A percentile compares a stretch with the other conserved stretches of the same genome.
Conservation (phyloP, 2,329 filamentous ascomycete genomes). For the Mycocentrospora acerina region DNA sequence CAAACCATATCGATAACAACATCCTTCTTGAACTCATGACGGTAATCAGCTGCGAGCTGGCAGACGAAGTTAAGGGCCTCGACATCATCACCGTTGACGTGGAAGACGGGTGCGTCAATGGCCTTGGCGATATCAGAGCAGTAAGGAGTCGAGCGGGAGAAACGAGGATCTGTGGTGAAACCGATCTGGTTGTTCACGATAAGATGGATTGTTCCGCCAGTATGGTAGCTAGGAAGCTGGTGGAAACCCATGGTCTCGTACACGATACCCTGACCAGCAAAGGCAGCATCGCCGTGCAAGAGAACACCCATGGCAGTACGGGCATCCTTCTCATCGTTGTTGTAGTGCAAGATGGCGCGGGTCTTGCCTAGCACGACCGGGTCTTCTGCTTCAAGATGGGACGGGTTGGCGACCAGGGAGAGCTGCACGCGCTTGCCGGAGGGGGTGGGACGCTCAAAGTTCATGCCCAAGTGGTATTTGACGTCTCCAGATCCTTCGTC, state of each 20-base stretch:
- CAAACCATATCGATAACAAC: constrained; percentile 98
- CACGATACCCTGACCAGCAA: constrained; percentile 93
- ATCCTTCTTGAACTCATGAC: constrained; percentile 97
- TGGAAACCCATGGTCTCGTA: constrained; percentile 99
- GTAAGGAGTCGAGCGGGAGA: constrained; percentile 95
- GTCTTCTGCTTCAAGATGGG: constrained; percentile 96
- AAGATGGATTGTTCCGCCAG: constrained; percentile 93
- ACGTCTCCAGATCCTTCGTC: constrained; percentile 98
- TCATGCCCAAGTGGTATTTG: constrained; percentile 99
- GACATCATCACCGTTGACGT: constrained; percentile 98
- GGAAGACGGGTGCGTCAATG: constrained; percentile 97
- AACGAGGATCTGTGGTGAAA: constrained; percentile 97
- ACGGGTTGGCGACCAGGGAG: constrained; percentile 96
- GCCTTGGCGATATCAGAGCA: constrained; percentile 99
- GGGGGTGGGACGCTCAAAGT: constrained; percentile 97
- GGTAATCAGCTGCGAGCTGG: constrained; percentile 96
- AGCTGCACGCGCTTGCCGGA: constrained; percentile 99
- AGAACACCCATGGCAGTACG: constrained; percentile 91
- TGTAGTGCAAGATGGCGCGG: constrained; percentile 97
- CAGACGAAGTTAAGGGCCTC: constrained; percentile 98
- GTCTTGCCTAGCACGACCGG: constrained; percentile 97
- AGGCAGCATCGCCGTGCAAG: constrained; percentile 95
- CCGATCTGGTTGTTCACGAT: constrained; percentile 99
- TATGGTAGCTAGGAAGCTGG: constrained; percentile 92
- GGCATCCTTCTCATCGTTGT: constrained; percentile 90